These are phyloP conservation scores for Jamesozyma rosinii DNA, from an alignment of 805 yeast genomes.

Conservation along the genomic window DNA sequence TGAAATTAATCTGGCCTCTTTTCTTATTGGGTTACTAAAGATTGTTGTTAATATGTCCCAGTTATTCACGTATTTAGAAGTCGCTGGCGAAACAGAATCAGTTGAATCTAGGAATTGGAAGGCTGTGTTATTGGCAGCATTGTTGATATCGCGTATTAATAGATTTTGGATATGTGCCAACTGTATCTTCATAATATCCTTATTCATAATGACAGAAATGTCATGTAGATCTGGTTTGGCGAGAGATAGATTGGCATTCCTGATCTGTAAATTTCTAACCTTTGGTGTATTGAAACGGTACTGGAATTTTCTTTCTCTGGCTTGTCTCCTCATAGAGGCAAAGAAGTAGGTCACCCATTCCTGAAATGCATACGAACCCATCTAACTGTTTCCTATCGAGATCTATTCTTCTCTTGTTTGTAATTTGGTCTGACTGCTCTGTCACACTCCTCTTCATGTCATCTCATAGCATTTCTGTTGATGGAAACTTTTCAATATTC, in stretches of 20 bases:
- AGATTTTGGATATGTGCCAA: background rate
- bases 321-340: conserved; percentile 6
- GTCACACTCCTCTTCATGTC: no score
- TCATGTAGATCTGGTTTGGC: background rate
- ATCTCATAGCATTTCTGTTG: no score
- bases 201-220: background rate
- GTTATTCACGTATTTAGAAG: background rate
- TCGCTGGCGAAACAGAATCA: background rate
- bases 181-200: background rate
- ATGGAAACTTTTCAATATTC: no score
- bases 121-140: background rate
- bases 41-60: background rate
- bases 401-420: no score
- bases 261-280: conserved; percentile 3
- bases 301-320: conserved; percentile 4
- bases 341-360: conserved; percentile 5
- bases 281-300: conserved; percentile 9
- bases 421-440: no score
- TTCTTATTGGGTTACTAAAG: background rate
- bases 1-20: background rate
- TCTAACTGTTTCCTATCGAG: background rate
- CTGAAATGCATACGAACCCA: background rate
- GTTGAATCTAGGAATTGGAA: background rate
- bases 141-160: background rate
- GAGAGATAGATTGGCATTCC: background rate